phyloP scores from a whole-genome alignment of 305 asterid genomes.

The Solanum hybrid region DNA sequence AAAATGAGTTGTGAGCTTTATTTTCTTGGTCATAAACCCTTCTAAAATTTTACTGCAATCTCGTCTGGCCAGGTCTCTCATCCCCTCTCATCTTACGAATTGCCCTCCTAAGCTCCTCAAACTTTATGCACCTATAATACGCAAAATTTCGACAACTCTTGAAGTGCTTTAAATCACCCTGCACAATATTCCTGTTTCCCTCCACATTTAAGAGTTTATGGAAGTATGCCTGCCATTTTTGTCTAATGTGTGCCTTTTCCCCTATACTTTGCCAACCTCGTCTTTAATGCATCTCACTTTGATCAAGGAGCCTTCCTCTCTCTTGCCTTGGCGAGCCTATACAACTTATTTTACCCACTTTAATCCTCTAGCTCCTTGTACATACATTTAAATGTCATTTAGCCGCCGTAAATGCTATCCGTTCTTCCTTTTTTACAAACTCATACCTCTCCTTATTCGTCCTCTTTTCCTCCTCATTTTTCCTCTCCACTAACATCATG shows the following conservation, averaged over 20 bases:
- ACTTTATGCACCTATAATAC: not conserved
- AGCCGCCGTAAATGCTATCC: not conserved
- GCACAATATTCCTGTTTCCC: not conserved
- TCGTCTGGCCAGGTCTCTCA: not conserved
- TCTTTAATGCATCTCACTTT: not conserved
- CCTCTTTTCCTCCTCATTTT: not conserved
- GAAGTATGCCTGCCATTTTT: not conserved
- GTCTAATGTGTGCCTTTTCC: not conserved
- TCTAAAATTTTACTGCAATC: not conserved
- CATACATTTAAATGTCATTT: not conserved
- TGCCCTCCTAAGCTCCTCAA: not conserved
- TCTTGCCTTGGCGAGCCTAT: not conserved
- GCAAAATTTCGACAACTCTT: not conserved
- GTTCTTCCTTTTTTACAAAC: not conserved
- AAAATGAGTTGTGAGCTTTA: not conserved
- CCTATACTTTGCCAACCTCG: not conserved
- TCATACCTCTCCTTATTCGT: not conserved
- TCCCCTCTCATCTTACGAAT: not conserved
- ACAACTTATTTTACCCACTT: not conserved
- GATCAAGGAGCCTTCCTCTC: not conserved
- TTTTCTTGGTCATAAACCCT: not conserved
- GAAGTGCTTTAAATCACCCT: not conserved
- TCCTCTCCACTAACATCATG: not conserved
- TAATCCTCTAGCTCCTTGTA: not conserved
- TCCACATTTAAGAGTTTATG: not conserved